Evolutionary conservation across 495 filamentous ascomycete genomes (phyloP).

Genomic region (Aspergillus ostianus): DNA sequence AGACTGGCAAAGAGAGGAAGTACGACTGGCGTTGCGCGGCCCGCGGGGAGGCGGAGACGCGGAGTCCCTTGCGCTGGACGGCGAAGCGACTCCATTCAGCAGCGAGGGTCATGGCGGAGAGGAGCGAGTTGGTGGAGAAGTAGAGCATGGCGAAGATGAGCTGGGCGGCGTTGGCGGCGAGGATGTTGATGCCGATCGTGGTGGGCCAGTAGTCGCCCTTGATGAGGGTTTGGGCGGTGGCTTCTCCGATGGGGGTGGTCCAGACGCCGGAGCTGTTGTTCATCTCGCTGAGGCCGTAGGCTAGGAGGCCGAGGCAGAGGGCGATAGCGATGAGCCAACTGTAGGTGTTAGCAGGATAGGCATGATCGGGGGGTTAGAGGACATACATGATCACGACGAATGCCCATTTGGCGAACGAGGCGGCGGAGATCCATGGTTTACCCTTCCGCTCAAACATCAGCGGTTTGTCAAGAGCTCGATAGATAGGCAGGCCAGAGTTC

Average conservation of each 20-base stretch:
- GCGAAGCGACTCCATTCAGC: slow-evolving; percentile 20
- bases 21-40: neutral
- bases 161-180: slow-evolving; percentile 36
- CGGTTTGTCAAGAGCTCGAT: neutral
- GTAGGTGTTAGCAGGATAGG: neutral
- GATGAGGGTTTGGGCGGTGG: neutral
- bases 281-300: neutral
- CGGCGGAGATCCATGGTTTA: neutral
- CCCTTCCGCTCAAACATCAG: neutral
- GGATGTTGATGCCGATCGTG: neutral
- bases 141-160: slow-evolving; percentile 34
- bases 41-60: slow-evolving; percentile 14
- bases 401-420: neutral
- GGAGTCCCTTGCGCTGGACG: slow-evolving; percentile 20
- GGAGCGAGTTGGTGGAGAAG: slow-evolving; percentile 24
- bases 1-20: neutral
- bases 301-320: neutral
- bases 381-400: neutral
- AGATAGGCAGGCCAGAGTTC: neutral
- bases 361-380: neutral
- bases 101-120: slow-evolving; percentile 26
- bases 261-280: neutral
- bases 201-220: slow-evolving; percentile 2
- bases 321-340: neutral
- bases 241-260: neutral